A percentile compares a stretch with the other conserved stretches of the same genome.
Conservation (phyloP, 768 basidiomycete species). For the Rhizopogon roseolus region DNA sequence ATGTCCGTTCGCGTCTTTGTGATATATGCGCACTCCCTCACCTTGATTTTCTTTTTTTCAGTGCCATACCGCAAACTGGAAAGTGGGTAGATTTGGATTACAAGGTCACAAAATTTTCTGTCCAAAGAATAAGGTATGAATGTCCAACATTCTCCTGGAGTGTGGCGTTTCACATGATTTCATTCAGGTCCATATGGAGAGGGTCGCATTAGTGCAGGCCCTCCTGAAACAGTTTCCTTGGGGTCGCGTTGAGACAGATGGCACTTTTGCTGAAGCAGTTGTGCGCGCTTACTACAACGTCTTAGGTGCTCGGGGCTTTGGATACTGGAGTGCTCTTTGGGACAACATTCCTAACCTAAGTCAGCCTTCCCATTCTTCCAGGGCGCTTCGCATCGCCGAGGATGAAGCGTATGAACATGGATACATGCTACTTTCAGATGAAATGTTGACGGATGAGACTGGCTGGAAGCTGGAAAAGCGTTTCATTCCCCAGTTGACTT, state of each 20-base stretch:
- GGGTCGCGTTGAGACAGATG: slow-evolving; percentile 38
- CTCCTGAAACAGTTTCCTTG: slow-evolving; percentile 36
- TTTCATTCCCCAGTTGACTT: slow-evolving; percentile 30
- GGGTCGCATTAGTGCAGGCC: slow-evolving; percentile 26
- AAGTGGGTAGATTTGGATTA: slow-evolving; percentile 20
- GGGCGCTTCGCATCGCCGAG: slow-evolving; percentile 6
- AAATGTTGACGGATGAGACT: slow-evolving; percentile 25
- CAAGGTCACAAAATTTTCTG: slow-evolving; percentile 30
- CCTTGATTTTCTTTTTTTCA: slow-evolving; percentile 8
- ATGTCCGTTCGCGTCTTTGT: slow-evolving; percentile 7
- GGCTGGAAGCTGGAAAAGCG: slow-evolving; percentile 33
- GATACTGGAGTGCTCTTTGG: slow-evolving; percentile 37
- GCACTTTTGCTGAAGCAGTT: slow-evolving; percentile 30
- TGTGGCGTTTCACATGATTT: neutral
- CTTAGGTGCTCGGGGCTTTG: slow-evolving; percentile 33
- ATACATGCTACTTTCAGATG: slow-evolving; percentile 26
- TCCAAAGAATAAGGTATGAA: slow-evolving; percentile 27
- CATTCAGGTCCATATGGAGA: slow-evolving; percentile 32
- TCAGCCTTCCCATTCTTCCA: slow-evolving; percentile 1
- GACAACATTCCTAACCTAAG: slow-evolving; percentile 28
- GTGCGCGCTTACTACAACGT: slow-evolving; percentile 32
- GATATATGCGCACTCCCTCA: neutral
- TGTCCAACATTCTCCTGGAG: neutral
- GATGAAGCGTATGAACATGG: slow-evolving; percentile 26
- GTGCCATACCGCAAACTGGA: slow-evolving; percentile 36